Base-by-base conservation (phyloP, 768 basidiomycete genomes). In the Lyophyllum decastes region DNA sequence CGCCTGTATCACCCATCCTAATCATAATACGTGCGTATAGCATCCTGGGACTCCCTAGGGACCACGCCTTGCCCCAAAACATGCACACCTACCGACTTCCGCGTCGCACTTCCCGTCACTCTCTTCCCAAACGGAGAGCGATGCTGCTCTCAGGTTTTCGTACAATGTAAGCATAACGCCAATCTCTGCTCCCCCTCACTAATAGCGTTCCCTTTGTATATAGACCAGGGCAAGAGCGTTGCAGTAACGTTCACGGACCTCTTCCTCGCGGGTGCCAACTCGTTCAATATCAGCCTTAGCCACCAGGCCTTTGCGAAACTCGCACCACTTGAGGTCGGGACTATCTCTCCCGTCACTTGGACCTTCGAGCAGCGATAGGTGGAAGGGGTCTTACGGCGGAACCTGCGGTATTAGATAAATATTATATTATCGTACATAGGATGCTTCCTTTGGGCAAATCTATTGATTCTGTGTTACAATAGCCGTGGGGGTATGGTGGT, bases 211-310 rank as follows among this genome's bases (percentile, higher is more conserved):
- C 8, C 35, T 17, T 9, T 17, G 16, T 16, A 38, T n/a, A n/a
- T 17, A 38, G 35, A 38, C 35, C 35, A 38, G 14, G 35, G 16
- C 35, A 38, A 17, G 16, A 7, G 16, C 16, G 35, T 38, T 3
- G 35, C 9, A 9, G 35, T 38, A 16, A 38, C 35, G 8, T 38
- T 38, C 35, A 60, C 59, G 9, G 54, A 60, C 34, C 59, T 60
- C 33, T 60, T 33, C 38, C 54, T 60, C 19, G 48, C 59, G 16
- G 48, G 59, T 3, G 54, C 53, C 19, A 41, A 52, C 38, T 50
- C 59, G 22, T 50, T 50, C 25, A 60, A 60, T 40, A 38, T 38
- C 35, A 63, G 58, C 33, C 55, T 63, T 21, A 63, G 61, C 58
- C 41, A 63, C 44, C 43, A 60, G 22, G 61, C 55, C 6, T 63